Percentiles rank a stretch among this genome's conserved stretches.
phyloP scores from a whole-genome alignment of 768 basidiomycete genomes.

The Phanerochaete carnosa region DNA sequence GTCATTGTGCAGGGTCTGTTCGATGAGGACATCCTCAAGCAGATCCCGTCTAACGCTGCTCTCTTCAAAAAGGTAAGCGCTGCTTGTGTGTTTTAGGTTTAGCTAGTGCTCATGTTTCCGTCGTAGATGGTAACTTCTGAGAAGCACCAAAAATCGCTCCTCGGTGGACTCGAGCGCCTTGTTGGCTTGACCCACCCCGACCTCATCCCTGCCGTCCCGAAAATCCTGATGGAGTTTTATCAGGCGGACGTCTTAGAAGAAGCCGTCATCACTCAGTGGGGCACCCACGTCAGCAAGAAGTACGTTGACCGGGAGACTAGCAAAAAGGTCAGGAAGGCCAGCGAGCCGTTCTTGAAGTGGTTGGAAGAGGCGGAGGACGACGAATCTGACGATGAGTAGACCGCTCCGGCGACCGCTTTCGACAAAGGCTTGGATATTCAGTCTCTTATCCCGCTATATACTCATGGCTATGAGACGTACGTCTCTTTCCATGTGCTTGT shows the following conservation, averaged over 20 bases:
- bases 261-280: conserved; percentile 87
- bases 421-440: neutral
- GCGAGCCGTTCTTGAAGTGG: conserved; percentile 97
- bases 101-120: neutral
- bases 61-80: conserved; percentile 72
- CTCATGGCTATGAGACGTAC: neutral
- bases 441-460: neutral
- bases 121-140: conserved; percentile 82
- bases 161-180: conserved; percentile 90
- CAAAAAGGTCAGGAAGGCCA: conserved; percentile 95
- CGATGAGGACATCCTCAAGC: conserved; percentile 61
- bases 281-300: conserved; percentile 95
- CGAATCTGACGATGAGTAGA: conserved; percentile 38
- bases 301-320: conserved; percentile 92
- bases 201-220: conserved; percentile 70
- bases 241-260: conserved; percentile 92
- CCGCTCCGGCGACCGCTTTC: neutral
- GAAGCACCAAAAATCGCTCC: conserved; percentile 91
- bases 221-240: conserved; percentile 92
- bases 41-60: conserved; percentile 62
- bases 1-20: conserved; percentile 85
- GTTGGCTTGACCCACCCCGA: conserved; percentile 75
- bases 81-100: conserved; percentile 7
- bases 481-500: neutral
- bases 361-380: conserved; percentile 86